Evolutionary conservation across 306 rosid species (phyloP).

Genomic region (Cicer judaicum): DNA sequence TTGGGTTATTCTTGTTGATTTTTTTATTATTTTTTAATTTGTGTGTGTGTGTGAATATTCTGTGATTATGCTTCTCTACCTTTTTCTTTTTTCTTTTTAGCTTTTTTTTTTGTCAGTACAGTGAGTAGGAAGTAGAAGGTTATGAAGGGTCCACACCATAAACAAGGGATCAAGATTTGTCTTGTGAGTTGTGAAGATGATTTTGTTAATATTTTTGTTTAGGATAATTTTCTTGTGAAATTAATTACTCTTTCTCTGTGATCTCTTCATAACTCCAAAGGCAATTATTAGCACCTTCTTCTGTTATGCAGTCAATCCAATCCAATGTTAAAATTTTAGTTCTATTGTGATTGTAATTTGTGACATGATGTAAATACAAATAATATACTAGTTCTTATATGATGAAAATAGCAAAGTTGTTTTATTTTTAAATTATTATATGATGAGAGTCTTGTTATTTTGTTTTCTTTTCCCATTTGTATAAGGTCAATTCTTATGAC

Average conservation of each 20-base stretch:
- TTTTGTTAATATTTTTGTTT: slow-evolving; percentile 34
- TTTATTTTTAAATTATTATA: neutral
- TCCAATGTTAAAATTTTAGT: slow-evolving; percentile 16
- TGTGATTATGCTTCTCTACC: slow-evolving; percentile 15
- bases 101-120: neutral
- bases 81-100: neutral
- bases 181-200: slow-evolving; percentile 30
- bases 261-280: slow-evolving; percentile 24
- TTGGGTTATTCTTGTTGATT: slow-evolving; percentile 67
- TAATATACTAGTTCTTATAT: neutral
- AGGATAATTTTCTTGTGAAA: slow-evolving; percentile 21
- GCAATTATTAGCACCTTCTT: slow-evolving; percentile 1
- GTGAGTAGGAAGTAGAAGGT: slow-evolving; percentile 33
- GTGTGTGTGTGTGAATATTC: slow-evolving; percentile 40
- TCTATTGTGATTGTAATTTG: slow-evolving; percentile 17
- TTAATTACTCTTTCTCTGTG: neutral
- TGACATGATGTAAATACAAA: slow-evolving; percentile 39
- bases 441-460: neutral
- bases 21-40: neutral
- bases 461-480: neutral
- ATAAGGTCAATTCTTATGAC: slow-evolving; percentile 2
- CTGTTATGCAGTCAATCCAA: neutral
- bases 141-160: slow-evolving; percentile 40
- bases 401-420: neutral
- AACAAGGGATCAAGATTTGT: slow-evolving; percentile 11